Percentiles rank a stretch among this genome's conserved stretches.
Conservation (phyloP, 164 flowering plant genomes). For the Hamamelis virginiana region DNA sequence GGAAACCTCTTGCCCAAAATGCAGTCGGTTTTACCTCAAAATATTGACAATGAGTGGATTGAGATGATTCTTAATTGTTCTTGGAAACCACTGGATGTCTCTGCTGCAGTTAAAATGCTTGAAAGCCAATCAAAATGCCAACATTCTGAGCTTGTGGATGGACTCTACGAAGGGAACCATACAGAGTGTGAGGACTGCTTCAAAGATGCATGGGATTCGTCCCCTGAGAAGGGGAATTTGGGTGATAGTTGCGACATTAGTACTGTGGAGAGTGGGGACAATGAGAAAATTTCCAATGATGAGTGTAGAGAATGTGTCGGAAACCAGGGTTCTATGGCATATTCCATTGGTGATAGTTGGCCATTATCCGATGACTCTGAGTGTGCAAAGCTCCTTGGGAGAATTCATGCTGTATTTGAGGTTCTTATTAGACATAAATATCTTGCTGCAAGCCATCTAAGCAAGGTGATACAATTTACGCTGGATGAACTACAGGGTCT, state of each 20-base stretch:
- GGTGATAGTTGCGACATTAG: conserved; percentile 32
- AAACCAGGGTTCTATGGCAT: conserved; percentile 27
- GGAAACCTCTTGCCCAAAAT: conserved; percentile 61
- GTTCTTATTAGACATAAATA: conserved; percentile 65
- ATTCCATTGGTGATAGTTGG: conserved; percentile 46
- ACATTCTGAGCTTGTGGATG: conserved; percentile 27
- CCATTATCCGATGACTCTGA: conserved; percentile 82
- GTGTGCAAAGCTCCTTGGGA: conserved; percentile 75
- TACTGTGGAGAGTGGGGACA: conserved; percentile 23
- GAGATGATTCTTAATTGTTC: conserved; percentile 76
- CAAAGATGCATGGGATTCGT: conserved; percentile 60
- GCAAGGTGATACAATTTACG: conserved; percentile 73
- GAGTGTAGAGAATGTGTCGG: conserved; percentile 46
- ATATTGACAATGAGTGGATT: conserved; percentile 66
- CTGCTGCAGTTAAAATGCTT: conserved; percentile 65
- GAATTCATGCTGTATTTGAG: conserved; percentile 61
- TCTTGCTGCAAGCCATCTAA: conserved; percentile 78
- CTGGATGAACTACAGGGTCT: conserved; percentile 75
- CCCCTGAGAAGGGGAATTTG: conserved; percentile 35
- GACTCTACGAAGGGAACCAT: conserved; percentile 23
- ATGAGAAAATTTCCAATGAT: conserved; percentile 28
- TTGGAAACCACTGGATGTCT: conserved; percentile 85
- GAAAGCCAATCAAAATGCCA: conserved; percentile 43
- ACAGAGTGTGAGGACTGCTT: conserved; percentile 37
- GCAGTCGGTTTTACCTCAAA: conserved; percentile 67